phyloP scores from a whole-genome alignment of 768 basidiomycete genomes.

The Boletus subcaerulescens region DNA sequence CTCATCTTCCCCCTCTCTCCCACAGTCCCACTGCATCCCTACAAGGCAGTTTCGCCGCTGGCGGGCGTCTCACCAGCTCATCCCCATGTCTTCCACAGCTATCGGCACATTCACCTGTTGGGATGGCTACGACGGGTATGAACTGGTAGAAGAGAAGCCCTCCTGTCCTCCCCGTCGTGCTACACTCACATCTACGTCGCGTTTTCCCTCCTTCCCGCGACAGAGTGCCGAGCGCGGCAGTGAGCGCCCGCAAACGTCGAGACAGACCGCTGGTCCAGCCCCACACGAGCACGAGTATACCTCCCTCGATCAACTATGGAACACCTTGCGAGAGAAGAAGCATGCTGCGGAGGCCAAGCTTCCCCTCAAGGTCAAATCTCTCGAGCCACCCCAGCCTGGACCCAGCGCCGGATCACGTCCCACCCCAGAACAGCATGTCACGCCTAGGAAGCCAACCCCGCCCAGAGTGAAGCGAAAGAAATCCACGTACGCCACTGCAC shows the following conservation, averaged over 20 bases:
- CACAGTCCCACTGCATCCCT: constrained; percentile 12
- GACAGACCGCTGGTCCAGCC: constrained; percentile 6
- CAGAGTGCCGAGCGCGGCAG: constrained; percentile 15
- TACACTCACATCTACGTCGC: constrained; percentile 22
- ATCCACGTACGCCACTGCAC: constrained; percentile 54
- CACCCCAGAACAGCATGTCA: constrained; percentile 23
- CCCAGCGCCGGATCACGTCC: constrained; percentile 22
- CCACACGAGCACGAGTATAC: constrained; percentile 26
- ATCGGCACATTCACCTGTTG: constrained; percentile 34
- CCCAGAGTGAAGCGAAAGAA: constrained; percentile 55
- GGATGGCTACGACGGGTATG: constrained; percentile 30
- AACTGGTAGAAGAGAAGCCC: constrained; percentile 20
- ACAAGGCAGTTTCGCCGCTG: constrained; percentile 18
- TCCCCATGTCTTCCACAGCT: constrained; percentile 31
- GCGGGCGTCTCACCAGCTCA: constrained; percentile 11
- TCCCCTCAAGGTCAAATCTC: constrained; percentile 67
- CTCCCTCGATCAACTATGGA: constrained; percentile 62
- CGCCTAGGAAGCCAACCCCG: constrained; percentile 28
- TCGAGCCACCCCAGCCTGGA: constrained; percentile 39
- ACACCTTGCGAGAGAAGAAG: constrained; percentile 60
- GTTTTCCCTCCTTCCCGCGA: constrained; percentile 9
- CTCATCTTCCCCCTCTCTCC: constrained; percentile 12
- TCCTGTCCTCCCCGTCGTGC: constrained; percentile 19
- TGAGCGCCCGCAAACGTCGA: constrained; percentile 23
- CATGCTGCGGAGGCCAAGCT: constrained; percentile 64